These are phyloP conservation scores for Cladosporium sp. DNA, from an alignment of 2,329 filamentous ascomycete species.

Conservation along the genomic window DNA sequence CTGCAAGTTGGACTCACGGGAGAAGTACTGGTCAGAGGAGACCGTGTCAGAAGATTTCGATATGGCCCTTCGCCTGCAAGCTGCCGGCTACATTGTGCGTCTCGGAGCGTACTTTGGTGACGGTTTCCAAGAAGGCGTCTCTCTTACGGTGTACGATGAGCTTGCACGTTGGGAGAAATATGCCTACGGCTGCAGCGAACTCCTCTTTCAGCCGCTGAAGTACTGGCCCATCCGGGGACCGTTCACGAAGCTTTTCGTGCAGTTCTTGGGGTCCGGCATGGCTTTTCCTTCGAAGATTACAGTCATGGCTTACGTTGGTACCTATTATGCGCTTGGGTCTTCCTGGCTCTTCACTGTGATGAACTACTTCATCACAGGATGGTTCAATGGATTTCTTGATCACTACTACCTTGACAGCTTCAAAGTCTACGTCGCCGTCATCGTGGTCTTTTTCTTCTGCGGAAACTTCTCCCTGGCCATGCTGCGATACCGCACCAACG, in stretches of 20 bases:
- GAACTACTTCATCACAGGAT: slow-evolving; percentile 72
- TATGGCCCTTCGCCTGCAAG: slow-evolving; percentile 71
- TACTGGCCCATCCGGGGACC: slow-evolving; percentile 68
- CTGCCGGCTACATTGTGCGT: slow-evolving; percentile 65
- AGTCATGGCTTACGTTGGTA: slow-evolving; percentile 70
- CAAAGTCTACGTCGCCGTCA: slow-evolving; percentile 74
- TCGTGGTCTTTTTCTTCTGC: slow-evolving; percentile 69
- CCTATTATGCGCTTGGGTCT: slow-evolving; percentile 72
- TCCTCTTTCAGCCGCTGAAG: slow-evolving; percentile 71
- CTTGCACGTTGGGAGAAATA: slow-evolving; percentile 83
- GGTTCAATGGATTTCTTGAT: slow-evolving; percentile 70
- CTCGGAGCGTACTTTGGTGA: slow-evolving; percentile 66
- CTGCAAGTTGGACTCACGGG: slow-evolving; percentile 60
- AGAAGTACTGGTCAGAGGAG: slow-evolving; percentile 76
- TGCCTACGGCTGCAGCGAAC: slow-evolving; percentile 75
- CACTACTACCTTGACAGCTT: slow-evolving; percentile 75
- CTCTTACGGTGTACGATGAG: slow-evolving; percentile 78
- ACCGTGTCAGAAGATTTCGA: slow-evolving; percentile 79
- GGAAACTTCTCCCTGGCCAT: slow-evolving; percentile 66
- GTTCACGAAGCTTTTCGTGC: slow-evolving; percentile 71
- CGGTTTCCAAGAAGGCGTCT: slow-evolving; percentile 79
- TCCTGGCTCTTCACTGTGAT: slow-evolving; percentile 66
- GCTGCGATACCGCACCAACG: slow-evolving; percentile 65
- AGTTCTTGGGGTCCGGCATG: slow-evolving; percentile 67
- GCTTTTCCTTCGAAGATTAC: slow-evolving; percentile 70